These are phyloP conservation scores for Penicillium dipodomyicola DNA, from an alignment of 495 filamentous ascomycete species.

Conservation along the genomic window DNA sequence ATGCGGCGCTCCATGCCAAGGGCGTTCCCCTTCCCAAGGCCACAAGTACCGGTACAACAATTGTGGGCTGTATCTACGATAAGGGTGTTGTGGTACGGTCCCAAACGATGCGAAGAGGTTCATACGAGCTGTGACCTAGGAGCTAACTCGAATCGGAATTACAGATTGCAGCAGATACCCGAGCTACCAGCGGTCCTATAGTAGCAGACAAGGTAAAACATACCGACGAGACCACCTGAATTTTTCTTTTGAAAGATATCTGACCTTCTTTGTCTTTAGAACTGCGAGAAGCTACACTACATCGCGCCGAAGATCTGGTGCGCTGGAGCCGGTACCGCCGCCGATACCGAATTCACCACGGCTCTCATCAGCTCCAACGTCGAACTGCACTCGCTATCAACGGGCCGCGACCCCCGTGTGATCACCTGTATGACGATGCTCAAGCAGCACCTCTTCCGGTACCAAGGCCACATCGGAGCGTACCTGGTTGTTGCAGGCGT, in stretches of 20 bases:
- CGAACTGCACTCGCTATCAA: constrained; percentile 92
- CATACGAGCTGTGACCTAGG: background rate
- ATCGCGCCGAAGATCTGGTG: constrained; percentile 99
- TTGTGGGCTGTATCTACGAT: constrained; percentile 96
- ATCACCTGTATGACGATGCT: constrained; percentile 99
- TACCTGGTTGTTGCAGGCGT: constrained; percentile 98
- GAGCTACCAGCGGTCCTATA: constrained; percentile 96
- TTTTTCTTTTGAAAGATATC: background rate
- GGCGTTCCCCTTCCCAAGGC: constrained; percentile 95
- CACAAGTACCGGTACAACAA: constrained; percentile 98
- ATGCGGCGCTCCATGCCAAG: constrained; percentile 87
- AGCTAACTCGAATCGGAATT: constrained; percentile 21
- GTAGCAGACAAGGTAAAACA: constrained; percentile 87
- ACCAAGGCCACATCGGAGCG: constrained; percentile 97
- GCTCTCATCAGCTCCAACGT: constrained; percentile 97
- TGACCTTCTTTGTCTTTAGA: constrained; percentile 46
- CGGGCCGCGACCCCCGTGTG: constrained; percentile 92
- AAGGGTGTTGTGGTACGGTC: constrained; percentile 85
- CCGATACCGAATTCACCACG: constrained; percentile 99
- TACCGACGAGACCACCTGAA: background rate
- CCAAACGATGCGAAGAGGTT: background rate
- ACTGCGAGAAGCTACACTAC: constrained; percentile 99
- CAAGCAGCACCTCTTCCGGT: constrained; percentile 97
- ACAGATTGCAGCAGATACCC: constrained; percentile 93
- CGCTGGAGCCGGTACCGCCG: constrained; percentile 95